These are phyloP conservation scores for Pseudovirgaria hyperparasitica DNA, from an alignment of 2,329 filamentous ascomycete species.

Conservation along the genomic window DNA sequence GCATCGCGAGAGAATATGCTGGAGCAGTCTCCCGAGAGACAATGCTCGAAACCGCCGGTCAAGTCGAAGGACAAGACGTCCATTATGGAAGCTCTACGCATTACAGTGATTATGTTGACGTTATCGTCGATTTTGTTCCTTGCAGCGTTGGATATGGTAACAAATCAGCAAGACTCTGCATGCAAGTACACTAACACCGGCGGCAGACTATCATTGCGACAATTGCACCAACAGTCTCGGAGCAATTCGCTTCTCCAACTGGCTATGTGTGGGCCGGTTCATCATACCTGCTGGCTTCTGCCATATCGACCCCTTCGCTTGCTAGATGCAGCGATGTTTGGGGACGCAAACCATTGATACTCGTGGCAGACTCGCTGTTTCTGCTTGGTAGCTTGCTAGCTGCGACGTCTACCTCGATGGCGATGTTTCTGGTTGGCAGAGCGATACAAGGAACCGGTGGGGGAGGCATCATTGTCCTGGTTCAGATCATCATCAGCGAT, in stretches of 20 bases:
- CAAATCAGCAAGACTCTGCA: too few relatives aligned
- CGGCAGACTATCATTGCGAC: slow-evolving; percentile 53
- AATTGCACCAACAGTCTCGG: slow-evolving; percentile 46
- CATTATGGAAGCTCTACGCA: too few relatives aligned
- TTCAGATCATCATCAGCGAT: slow-evolving; percentile 42
- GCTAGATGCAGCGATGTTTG: slow-evolving; percentile 42
- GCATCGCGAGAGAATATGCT: too few relatives aligned
- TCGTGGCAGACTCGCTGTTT: slow-evolving; percentile 34
- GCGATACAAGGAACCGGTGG: slow-evolving; percentile 40
- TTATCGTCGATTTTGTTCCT: too few relatives aligned
- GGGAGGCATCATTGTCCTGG: slow-evolving; percentile 39
- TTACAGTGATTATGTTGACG: too few relatives aligned
- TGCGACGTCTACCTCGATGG: slow-evolving; percentile 31
- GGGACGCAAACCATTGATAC: slow-evolving; percentile 38
- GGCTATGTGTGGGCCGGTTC: slow-evolving; percentile 65
- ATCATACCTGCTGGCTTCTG: slow-evolving; percentile 54
- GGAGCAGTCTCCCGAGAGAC: too few relatives aligned
- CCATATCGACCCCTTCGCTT: slow-evolving; percentile 53
- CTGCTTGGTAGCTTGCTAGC: slow-evolving; percentile 34
- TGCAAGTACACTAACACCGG: too few relatives aligned
- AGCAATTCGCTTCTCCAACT: slow-evolving; percentile 45
- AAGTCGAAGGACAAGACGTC: too few relatives aligned
- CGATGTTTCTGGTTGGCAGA: slow-evolving; percentile 38
- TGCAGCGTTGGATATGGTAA: too few relatives aligned
- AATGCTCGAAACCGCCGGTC: too few relatives aligned